phyloP scores from a whole-genome alignment of 2,329 filamentous ascomycete species.

The Penicillium digitatum region DNA sequence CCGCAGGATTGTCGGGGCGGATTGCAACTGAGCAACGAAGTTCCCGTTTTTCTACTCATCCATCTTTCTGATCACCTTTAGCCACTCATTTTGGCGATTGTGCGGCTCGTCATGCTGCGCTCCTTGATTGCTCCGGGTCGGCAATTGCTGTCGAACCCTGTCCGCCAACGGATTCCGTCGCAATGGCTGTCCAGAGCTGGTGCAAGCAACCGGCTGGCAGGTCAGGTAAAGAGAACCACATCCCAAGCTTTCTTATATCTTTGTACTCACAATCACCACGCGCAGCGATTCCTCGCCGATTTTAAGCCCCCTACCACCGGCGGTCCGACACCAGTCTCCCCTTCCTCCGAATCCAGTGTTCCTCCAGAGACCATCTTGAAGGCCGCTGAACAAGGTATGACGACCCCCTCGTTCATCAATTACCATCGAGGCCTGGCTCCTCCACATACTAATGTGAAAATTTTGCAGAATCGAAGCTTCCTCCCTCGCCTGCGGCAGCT shows the following conservation, averaged over 20 bases:
- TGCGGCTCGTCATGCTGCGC: constrained; percentile 55
- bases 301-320: constrained; percentile 39
- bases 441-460: constrained; percentile 33
- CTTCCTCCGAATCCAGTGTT: constrained; percentile 47
- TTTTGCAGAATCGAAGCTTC: constrained; percentile 35
- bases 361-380: constrained; percentile 49
- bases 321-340: constrained; percentile 43
- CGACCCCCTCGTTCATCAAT: constrained; percentile 9
- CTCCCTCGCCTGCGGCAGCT: constrained; percentile 40
- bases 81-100: constrained; percentile 31
- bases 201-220: constrained; percentile 38
- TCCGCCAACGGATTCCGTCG: constrained; percentile 35
- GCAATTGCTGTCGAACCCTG: constrained; percentile 39
- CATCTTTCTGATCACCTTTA: constrained; percentile 23
- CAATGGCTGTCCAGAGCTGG: constrained; percentile 45
- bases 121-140: constrained; percentile 50
- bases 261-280: constrained; percentile 24
- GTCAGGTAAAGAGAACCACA: constrained; percentile 37
- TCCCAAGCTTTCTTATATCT: constrained; percentile 6
- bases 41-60: constrained; percentile 32
- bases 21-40: constrained; percentile 37
- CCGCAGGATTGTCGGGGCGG: constrained; percentile 36
- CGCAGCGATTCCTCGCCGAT: constrained; percentile 51
- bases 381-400: constrained; percentile 33
- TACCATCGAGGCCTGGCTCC: constrained; percentile 1